Percentiles rank a stretch among this genome's conserved stretches.
These are phyloP conservation scores for Colletotrichum costaricense DNA, from an alignment of 2,329 filamentous ascomycete genomes.

Conservation along the genomic window DNA sequence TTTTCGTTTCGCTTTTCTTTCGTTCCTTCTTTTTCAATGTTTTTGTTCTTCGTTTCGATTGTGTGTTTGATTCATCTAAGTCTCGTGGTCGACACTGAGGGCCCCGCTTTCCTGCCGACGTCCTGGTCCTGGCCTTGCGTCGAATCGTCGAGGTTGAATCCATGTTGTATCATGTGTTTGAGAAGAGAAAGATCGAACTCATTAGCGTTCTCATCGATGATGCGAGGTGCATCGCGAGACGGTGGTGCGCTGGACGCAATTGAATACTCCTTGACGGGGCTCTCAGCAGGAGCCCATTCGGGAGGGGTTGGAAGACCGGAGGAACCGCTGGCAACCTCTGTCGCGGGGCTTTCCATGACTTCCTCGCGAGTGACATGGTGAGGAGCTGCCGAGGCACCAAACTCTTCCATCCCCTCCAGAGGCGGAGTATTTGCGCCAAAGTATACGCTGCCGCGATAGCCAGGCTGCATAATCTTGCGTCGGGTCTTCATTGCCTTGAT, in stretches of 20 bases:
- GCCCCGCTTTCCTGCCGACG: slow-evolving; percentile 15
- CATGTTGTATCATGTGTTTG: slow-evolving; percentile 29
- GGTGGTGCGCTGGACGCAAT: slow-evolving; percentile 14
- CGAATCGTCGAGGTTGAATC: slow-evolving; percentile 26
- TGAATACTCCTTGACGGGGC: slow-evolving; percentile 19
- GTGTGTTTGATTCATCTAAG: slow-evolving; percentile 3
- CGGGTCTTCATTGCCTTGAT: slow-evolving; percentile 25
- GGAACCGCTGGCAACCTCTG: slow-evolving; percentile 49
- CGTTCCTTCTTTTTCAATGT: neutral
- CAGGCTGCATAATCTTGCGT: slow-evolving; percentile 26
- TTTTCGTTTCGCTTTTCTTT: slow-evolving; percentile 14
- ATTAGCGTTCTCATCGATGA: slow-evolving; percentile 14
- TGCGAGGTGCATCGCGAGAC: slow-evolving; percentile 13
- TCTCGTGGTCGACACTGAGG: slow-evolving; percentile 27
- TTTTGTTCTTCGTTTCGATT: neutral
- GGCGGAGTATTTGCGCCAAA: slow-evolving; percentile 33
- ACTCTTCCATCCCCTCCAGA: slow-evolving; percentile 23
- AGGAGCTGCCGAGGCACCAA: slow-evolving; percentile 31
- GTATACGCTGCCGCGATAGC: slow-evolving; percentile 32
- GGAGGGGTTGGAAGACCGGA: slow-evolving; percentile 50
- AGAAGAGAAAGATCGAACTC: slow-evolving; percentile 26
- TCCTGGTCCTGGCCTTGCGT: slow-evolving; percentile 16
- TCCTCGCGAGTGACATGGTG: slow-evolving; percentile 48
- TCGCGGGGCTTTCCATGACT: slow-evolving; percentile 47
- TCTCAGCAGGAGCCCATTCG: slow-evolving; percentile 41